Base-by-base conservation (phyloP, 106 monocot species). In the Phalaenopsis aphrodite region DNA sequence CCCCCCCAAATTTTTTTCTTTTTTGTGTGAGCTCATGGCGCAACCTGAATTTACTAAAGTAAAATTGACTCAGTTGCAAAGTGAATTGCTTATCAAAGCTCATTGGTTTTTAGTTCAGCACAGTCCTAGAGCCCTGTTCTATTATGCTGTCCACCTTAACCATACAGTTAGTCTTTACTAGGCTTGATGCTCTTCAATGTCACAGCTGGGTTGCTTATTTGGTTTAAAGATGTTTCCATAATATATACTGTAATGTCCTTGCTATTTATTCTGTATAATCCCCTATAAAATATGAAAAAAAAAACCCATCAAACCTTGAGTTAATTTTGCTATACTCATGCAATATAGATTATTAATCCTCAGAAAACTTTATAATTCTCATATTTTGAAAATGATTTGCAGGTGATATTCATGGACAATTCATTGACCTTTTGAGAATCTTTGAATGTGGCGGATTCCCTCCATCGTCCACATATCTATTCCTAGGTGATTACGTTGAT, bases 401-500 rank as follows among this genome's bases (percentile, higher is more conserved):
- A 79, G 79, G 79, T 81, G 87, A 87, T 56, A 84, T 87, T 41
- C 87, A 87, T 68, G 87, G 87, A 36, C 87, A 87, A 75, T 87
- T 66, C 48, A 17, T 71, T 37, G 87, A 87, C 61, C 87, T 87
- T 65, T 45, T 87, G 12, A 84, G 84, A 42, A 71, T 87, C 39
- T 87, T 87, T 78, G 84, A 87, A 57, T 78, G 72, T 36, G 87
- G 87, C 14, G 84, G 84, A 7, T 84, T 81, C 66, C 87, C 87
- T 74, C 87, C 86, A 41, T 55, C 77, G 8, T 80, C 87, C 11
- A 81, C 81, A 42, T 87, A 87, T 45, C 72, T 87, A 43, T 87
- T 87, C 72, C 83, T 87, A 19, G 87, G 87, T 5, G 87, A 87
- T 64, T 87, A 87, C 69, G 87, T 87, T 3, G 87, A 87, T 75